Conservation (phyloP, 805 yeast genomes). For the Wickerhamomyces strasburgensis region DNA sequence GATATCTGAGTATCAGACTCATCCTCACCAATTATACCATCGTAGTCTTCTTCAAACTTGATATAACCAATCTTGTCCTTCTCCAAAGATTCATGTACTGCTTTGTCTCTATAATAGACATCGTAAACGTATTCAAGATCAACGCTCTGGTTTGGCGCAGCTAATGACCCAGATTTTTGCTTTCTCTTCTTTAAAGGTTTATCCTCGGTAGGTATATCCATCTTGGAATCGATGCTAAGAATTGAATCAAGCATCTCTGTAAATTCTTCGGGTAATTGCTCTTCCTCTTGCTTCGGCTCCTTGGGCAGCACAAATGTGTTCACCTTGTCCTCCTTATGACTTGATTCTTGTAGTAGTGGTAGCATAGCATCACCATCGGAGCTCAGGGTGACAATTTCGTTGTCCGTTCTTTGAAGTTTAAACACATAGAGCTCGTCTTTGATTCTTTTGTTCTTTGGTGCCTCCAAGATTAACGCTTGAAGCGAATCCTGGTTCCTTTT, state of each 20-base stretch:
- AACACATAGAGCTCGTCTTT: conserved; percentile 35
- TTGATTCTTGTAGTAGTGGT: conserved; percentile 24
- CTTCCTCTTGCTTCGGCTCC: conserved; percentile 16
- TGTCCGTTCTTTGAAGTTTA: conserved; percentile 45
- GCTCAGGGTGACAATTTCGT: conserved; percentile 20
- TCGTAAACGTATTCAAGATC: conserved; percentile 85
- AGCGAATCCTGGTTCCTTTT: conserved; percentile 84
- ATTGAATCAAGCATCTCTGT: conserved; percentile 70
- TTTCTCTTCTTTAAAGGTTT: conserved; percentile 23
- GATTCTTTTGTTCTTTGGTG: conserved; percentile 36
- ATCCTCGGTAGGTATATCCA: conserved; percentile 25
- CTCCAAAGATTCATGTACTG: conserved; percentile 47
- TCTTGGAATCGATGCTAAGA: conserved; percentile 28
- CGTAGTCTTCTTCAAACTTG: conserved; percentile 37
- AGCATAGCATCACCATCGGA: conserved; percentile 13
- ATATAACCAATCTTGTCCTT: conserved; percentile 33
- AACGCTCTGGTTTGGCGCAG: conserved; percentile 4
- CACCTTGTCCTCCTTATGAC: conserved; percentile 22
- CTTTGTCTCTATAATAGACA: conserved; percentile 67
- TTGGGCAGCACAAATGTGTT: conserved; percentile 24
- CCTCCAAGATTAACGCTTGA: conserved; percentile 56
- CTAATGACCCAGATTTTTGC: conserved; percentile 9
- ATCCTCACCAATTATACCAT: conserved; percentile 29
- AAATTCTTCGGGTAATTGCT: conserved; percentile 53
- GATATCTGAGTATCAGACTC: conserved; percentile 39